These are phyloP conservation scores for Epithemia pelagica DNA, from an alignment of 108 stramenopile genomes.

Conservation along the genomic window DNA sequence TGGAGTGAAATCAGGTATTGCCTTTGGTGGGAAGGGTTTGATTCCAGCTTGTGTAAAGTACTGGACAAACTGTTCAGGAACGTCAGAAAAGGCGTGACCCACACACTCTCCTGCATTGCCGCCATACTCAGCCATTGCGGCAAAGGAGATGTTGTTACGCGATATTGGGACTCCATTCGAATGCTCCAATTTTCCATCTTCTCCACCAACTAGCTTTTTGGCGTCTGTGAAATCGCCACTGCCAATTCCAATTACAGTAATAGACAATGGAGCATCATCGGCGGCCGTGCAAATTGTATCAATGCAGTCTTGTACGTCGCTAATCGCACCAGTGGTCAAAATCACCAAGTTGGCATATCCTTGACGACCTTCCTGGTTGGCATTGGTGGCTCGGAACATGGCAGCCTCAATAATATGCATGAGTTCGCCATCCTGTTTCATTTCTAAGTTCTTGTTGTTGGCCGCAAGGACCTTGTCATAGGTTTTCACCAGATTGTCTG, in stretches of 20 bases:
- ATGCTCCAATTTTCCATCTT: slow-evolving; percentile 23
- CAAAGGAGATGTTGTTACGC: slow-evolving; percentile 77
- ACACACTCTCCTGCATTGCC: slow-evolving; percentile 38
- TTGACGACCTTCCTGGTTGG: slow-evolving; percentile 20
- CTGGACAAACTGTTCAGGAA: slow-evolving; percentile 62
- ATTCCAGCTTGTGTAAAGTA: slow-evolving; percentile 39
- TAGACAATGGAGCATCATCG: slow-evolving; percentile 58
- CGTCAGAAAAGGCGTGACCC: slow-evolving; percentile 33
- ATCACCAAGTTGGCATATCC: slow-evolving; percentile 61
- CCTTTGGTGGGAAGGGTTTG: slow-evolving; percentile 27
- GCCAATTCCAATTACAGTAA: slow-evolving; percentile 79
- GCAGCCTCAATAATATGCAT: slow-evolving; percentile 46
- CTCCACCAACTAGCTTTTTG: slow-evolving; percentile 20
- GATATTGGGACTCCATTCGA: slow-evolving; percentile 39
- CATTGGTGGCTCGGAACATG: slow-evolving; percentile 38
- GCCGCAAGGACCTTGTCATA: slow-evolving; percentile 52
- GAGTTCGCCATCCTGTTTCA: slow-evolving; percentile 63
- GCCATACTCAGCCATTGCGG: slow-evolving; percentile 44
- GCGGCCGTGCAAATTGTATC: slow-evolving; percentile 41
- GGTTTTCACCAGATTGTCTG: slow-evolving; percentile 54
- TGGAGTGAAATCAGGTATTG: slow-evolving; percentile 6
- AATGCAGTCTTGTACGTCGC: slow-evolving; percentile 64
- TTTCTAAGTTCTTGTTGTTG: slow-evolving; percentile 34
- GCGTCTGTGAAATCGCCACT: slow-evolving; percentile 59
- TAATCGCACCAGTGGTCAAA: slow-evolving; percentile 82